Conservation (phyloP, 371 early-diverging fungal species). For the Mucor irregularis region DNA sequence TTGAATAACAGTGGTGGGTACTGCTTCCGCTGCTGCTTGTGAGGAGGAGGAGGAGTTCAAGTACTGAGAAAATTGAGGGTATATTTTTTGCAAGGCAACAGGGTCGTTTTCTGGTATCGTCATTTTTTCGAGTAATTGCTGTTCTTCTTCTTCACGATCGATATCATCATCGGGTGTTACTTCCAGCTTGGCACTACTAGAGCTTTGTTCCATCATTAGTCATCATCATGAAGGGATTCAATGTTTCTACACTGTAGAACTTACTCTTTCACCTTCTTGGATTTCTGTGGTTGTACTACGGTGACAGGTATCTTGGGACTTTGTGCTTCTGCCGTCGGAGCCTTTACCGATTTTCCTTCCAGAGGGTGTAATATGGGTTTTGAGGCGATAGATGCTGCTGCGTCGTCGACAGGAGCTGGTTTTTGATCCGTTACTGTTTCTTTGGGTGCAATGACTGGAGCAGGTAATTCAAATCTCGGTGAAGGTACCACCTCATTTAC, state of each 20-base stretch:
- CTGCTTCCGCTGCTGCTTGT: no score
- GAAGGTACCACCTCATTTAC: neutral
- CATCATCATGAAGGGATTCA: no score
- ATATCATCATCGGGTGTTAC: neutral
- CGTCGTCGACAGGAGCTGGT: neutral
- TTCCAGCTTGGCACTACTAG: neutral
- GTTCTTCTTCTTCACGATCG: neutral
- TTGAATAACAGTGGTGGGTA: constrained; percentile 19
- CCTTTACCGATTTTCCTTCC: neutral
- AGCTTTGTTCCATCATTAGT: no score
- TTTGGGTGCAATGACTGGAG: neutral
- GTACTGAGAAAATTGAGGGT: constrained; percentile 24
- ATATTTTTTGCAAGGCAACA: constrained; percentile 20
- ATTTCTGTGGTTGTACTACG: neutral
- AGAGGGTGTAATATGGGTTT: neutral
- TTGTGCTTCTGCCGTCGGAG: no score
- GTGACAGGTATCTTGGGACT: neutral
- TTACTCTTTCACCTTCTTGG: neutral
- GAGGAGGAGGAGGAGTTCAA: neutral
- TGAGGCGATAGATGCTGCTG: no score
- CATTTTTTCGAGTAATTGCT: neutral
- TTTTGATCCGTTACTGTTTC: no score
- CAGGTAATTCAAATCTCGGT: neutral
- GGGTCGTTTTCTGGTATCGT: constrained; percentile 37
- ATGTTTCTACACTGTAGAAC: no score